These are phyloP conservation scores for Pulveroboletus sp. DNA, from an alignment of 1,284 basidiomycete genomes.

Conservation along the genomic window DNA sequence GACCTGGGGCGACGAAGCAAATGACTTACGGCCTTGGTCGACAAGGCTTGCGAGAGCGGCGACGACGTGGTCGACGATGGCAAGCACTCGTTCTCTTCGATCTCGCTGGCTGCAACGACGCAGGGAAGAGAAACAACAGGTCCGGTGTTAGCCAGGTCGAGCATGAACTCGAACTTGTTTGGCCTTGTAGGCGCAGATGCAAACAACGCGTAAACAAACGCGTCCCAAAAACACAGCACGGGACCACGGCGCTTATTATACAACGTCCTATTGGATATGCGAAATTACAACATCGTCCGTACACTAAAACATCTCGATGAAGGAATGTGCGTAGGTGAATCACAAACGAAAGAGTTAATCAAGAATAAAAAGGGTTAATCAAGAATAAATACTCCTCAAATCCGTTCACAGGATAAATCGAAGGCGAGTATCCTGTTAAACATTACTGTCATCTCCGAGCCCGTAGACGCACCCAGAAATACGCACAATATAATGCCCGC, in stretches of 20 bases:
- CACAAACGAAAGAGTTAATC: neutral
- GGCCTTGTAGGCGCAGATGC: slow-evolving; percentile 27
- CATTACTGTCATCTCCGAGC: slow-evolving; percentile 9
- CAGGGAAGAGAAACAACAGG: slow-evolving; percentile 23
- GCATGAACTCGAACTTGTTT: slow-evolving; percentile 38
- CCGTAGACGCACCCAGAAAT: neutral
- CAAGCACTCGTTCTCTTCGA: slow-evolving; percentile 23
- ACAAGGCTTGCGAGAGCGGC: slow-evolving; percentile 25
- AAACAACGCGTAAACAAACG: slow-evolving; percentile 39
- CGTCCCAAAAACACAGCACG: slow-evolving; percentile 25
- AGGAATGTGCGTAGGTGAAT: neutral
- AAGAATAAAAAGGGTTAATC: neutral
- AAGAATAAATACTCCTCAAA: slow-evolving; percentile 9
- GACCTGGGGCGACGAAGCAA: slow-evolving; percentile 26
- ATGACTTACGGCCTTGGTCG: slow-evolving; percentile 30
- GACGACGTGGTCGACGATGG: slow-evolving; percentile 19
- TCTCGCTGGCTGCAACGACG: slow-evolving; percentile 22
- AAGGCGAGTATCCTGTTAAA: slow-evolving; percentile 28
- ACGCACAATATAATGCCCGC: slow-evolving; percentile 70
- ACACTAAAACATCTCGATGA: neutral
- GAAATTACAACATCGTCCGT: slow-evolving; percentile 9
- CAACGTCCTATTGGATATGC: neutral
- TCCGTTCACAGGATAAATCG: slow-evolving; percentile 32
- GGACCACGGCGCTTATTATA: slow-evolving; percentile 10
- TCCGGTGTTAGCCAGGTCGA: neutral